Evolutionary conservation across 2,329 filamentous ascomycete species (phyloP), one percentile per base, ranked within the genome.

Genomic region (Xylaria sp.): DNA sequence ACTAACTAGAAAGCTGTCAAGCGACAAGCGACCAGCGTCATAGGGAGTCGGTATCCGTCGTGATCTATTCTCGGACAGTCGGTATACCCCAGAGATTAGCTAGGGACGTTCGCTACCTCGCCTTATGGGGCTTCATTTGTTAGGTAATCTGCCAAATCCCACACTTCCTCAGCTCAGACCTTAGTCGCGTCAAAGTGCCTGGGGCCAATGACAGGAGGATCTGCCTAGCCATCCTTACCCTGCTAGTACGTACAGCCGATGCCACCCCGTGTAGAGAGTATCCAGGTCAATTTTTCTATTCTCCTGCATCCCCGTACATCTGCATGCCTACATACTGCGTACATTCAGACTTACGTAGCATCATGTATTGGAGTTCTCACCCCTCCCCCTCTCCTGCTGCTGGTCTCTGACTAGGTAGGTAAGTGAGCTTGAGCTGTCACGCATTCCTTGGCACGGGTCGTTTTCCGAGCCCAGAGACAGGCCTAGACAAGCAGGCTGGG

Each of bases 191-290:
- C 46, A 50, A 49, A 54, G 44, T 46, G 22, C 22, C 42, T 43
- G 34, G 39, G 22, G 44, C 49, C 43, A 56, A 46, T 20, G 49
- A 19, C 37, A 44, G 46, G 39, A 50, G 52, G 52, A 59, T 49
- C 39, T 21, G 38, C 46, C 50, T 45, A 43, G 17, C 38, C 44
- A 22, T 17, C 11, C 7, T 24, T 38, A 17, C 17, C 16, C 21
- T 48, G 39, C 26, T 7, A 20, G 11, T 42, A 37, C 17, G 39
- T n/a, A n/a, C n/a, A n/a, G n/a, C n/a, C n/a, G n/a, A n/a, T n/a
- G n/a, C n/a, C n/a, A n/a, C n/a, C n/a, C n/a, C n/a, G n/a, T n/a
- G n/a, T n/a, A n/a, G n/a, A n/a, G n/a, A n/a, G n/a, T n/a, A n/a
- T n/a, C n/a, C n/a, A n/a, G n/a, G n/a, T n/a, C n/a, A n/a, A n/a